Conservation (phyloP, 2,329 filamentous ascomycete species). For the Ophiostoma perfectum region DNA sequence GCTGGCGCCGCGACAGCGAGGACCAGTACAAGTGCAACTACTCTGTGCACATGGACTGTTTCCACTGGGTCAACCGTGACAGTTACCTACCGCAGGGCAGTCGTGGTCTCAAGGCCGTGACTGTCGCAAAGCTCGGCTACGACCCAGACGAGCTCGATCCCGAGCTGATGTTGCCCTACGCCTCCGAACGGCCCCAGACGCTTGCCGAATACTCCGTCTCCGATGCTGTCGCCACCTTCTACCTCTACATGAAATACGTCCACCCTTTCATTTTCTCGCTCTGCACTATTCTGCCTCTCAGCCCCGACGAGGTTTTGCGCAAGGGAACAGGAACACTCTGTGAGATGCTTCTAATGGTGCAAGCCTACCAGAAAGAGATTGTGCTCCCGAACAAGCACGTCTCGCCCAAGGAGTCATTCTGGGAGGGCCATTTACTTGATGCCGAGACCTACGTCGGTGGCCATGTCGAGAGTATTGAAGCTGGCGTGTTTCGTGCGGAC, state of each 20-base stretch:
- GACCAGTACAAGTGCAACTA: conserved; percentile 96
- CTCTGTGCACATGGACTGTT: conserved; percentile 98
- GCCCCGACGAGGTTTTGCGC: conserved; percentile 83
- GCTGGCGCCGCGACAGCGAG: conserved; percentile 89
- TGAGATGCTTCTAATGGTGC: conserved; percentile 98
- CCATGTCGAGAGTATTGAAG: conserved; percentile 98
- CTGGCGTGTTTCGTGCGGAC: conserved; percentile 91
- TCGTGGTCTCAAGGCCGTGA: conserved; percentile 94
- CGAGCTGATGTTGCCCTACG: conserved; percentile 92
- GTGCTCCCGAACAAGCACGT: conserved; percentile 95
- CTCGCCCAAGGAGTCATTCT: conserved; percentile 85
- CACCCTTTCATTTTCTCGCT: conserved; percentile 99
- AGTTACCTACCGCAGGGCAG: conserved; percentile 96
- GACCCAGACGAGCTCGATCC: conserved; percentile 97
- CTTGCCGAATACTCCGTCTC: conserved; percentile 97
- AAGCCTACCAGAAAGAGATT: conserved; percentile 88
- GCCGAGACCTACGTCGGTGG: conserved; percentile 98
- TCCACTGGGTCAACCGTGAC: conserved; percentile 98
- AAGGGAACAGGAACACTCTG: conserved; percentile 98
- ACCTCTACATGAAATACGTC: conserved; percentile 99
- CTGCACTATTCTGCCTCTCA: conserved; percentile 90
- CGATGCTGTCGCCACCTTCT: conserved; percentile 97
- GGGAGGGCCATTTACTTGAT: conserved; percentile 91
- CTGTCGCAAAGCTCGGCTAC: conserved; percentile 94
- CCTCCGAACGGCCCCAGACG: conserved; percentile 83